phyloP scores from a whole-genome alignment of 345 rosid species.

The Salix viminalis region DNA sequence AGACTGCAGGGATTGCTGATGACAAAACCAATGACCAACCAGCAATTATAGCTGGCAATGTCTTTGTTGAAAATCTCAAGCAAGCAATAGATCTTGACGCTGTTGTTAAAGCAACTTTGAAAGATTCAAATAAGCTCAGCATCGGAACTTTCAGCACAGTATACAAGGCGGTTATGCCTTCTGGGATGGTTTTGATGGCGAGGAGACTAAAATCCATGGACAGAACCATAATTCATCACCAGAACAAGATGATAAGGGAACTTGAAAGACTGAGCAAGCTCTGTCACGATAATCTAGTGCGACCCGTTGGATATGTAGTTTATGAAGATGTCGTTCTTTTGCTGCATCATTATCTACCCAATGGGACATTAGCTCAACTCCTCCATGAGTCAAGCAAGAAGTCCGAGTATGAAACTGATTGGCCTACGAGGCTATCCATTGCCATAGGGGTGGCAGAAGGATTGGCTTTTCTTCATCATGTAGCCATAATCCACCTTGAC shows the following conservation, averaged over 20 bases:
- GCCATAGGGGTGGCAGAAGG: conserved; percentile 34
- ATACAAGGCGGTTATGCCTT: conserved; percentile 92
- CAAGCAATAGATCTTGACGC: conserved; percentile 92
- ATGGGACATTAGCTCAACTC: conserved; percentile 76
- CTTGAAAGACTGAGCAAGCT: conserved; percentile 92
- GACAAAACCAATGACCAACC: conserved; percentile 48
- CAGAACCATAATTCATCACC: conserved; percentile 75
- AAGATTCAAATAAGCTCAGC: conserved; percentile 75
- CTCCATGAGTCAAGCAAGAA: conserved; percentile 69
- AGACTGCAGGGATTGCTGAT: conserved; percentile 45
- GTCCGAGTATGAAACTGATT: conserved; percentile 56
- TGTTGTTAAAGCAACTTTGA: conserved; percentile 70
- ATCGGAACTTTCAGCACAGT: conserved; percentile 85
- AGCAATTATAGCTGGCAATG: conserved; percentile 62
- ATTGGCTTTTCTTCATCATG: conserved; percentile 30
- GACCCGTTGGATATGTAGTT: conserved; percentile 79
- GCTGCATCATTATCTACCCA: conserved; percentile 73
- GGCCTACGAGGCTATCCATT: conserved; percentile 30
- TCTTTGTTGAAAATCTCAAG: conserved; percentile 77
- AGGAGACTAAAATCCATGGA: conserved; percentile 88
- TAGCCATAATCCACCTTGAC: conserved; percentile 34
- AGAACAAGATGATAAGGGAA: conserved; percentile 91
- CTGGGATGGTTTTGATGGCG: conserved; percentile 73
- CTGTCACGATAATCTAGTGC: conserved; percentile 78
- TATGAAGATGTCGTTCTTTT: conserved; percentile 91